phyloP scores from a whole-genome alignment of 768 basidiomycete species.

The Phlegmacium glaucopus region DNA sequence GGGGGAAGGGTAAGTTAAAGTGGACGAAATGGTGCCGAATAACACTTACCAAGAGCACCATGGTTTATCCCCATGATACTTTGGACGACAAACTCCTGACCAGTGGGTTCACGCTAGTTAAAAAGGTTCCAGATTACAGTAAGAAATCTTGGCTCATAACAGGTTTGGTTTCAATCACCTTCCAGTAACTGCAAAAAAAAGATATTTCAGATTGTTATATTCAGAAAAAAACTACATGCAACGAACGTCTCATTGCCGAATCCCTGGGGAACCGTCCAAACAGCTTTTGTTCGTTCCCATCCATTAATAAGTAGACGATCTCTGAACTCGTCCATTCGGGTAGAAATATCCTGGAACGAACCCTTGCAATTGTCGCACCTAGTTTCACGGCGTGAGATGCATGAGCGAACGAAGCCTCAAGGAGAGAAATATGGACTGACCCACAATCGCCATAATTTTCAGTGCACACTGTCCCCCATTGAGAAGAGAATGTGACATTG shows the following conservation, averaged over 20 bases:
- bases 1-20: not conserved
- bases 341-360: conserved; percentile 65
- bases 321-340: conserved; percentile 62
- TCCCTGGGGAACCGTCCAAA: conserved; percentile 81
- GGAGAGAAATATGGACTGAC: conserved; percentile 30
- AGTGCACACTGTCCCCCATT: conserved; percentile 64
- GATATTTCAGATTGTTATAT: not conserved
- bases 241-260: conserved; percentile 61
- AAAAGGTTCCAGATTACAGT: not conserved
- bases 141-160: not conserved
- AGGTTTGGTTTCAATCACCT: conserved; percentile 18
- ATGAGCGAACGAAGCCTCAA: not conserved
- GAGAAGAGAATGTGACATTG: conserved; percentile 60
- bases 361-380: conserved; percentile 64
- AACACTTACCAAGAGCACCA: conserved; percentile 49
- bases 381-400: not conserved
- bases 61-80: conserved; percentile 68
- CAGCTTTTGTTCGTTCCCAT: conserved; percentile 64
- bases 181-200: conserved; percentile 43
- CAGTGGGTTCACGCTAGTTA: conserved; percentile 51
- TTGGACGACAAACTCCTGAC: conserved; percentile 66
- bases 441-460: conserved; percentile 71
- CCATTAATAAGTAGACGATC: conserved; percentile 58
- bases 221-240: not conserved
- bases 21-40: not conserved